These are phyloP conservation scores for Abelmoschus esculentus DNA, from an alignment of 345 rosid genomes.

Conservation along the genomic window DNA sequence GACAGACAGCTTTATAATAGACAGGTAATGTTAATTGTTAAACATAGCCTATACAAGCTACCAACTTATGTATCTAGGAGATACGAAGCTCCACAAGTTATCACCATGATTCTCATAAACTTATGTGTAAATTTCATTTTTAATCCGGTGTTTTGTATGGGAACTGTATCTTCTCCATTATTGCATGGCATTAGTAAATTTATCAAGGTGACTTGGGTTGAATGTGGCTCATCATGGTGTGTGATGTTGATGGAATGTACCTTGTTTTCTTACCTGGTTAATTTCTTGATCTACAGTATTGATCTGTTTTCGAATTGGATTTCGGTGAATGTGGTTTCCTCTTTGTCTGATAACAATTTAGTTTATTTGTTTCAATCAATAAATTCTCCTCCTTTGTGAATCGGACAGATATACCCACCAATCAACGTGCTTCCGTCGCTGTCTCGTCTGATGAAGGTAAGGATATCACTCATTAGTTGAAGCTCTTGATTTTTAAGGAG, in stretches of 20 bases:
- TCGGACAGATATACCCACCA: neutral
- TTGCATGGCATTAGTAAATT: neutral
- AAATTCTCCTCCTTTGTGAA: neutral
- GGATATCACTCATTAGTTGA: neutral
- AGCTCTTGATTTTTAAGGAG: neutral
- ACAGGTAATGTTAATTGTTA: slow-evolving; percentile 33
- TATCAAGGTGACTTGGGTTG: neutral
- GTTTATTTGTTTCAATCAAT: neutral
- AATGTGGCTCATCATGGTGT: neutral
- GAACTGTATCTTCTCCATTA: neutral
- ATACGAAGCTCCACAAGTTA: neutral
- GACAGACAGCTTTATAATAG: slow-evolving; percentile 76
- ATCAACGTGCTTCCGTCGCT: neutral
- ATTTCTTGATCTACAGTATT: neutral
- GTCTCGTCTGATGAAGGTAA: neutral
- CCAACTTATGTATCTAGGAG: neutral
- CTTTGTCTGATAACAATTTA: neutral
- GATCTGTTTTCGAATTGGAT: neutral
- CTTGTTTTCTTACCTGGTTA: neutral
- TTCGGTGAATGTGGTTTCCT: neutral
- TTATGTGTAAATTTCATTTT: neutral
- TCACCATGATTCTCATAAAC: neutral
- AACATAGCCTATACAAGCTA: neutral
- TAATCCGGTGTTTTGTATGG: neutral
- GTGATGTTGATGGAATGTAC: neutral